phyloP scores from a whole-genome alignment of 177 flowering plant species.

The Tripterygium wilfordii region DNA sequence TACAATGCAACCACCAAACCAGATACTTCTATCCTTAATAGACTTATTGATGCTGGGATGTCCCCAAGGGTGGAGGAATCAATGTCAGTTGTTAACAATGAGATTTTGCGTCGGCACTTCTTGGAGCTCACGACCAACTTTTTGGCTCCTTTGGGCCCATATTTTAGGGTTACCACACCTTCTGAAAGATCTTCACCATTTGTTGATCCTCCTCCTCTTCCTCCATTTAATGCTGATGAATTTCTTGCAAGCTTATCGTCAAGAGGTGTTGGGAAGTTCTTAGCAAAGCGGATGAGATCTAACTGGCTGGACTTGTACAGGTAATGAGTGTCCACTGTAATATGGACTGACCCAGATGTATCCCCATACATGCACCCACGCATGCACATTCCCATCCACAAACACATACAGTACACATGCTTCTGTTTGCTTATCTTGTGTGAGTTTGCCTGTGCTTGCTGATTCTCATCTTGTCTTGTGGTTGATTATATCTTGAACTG shows the following conservation, averaged over 20 bases:
- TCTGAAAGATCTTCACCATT: constrained; percentile 88
- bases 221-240: constrained; percentile 66
- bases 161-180: constrained; percentile 73
- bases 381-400: too few relatives aligned
- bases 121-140: constrained; percentile 95
- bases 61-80: constrained; percentile 95
- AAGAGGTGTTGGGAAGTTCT: constrained; percentile 93
- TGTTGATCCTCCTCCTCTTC: constrained; percentile 83
- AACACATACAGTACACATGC: too few relatives aligned
- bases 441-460: too few relatives aligned
- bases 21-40: constrained; percentile 87
- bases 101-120: constrained; percentile 91
- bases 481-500: neutral
- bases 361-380: too few relatives aligned
- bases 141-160: constrained; percentile 97
- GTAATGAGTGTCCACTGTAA: too few relatives aligned
- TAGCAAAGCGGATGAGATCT: constrained; percentile 84
- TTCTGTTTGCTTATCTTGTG: too few relatives aligned
- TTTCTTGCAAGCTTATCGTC: constrained; percentile 69
- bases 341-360: too few relatives aligned
- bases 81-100: constrained; percentile 98
- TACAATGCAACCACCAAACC: constrained; percentile 83
- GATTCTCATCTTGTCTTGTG: too few relatives aligned
- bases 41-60: constrained; percentile 94
- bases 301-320: constrained; percentile 97